Evolutionary conservation across 805 yeast genomes (phyloP).

Genomic region (Lipomyces spencermartinsiae): DNA sequence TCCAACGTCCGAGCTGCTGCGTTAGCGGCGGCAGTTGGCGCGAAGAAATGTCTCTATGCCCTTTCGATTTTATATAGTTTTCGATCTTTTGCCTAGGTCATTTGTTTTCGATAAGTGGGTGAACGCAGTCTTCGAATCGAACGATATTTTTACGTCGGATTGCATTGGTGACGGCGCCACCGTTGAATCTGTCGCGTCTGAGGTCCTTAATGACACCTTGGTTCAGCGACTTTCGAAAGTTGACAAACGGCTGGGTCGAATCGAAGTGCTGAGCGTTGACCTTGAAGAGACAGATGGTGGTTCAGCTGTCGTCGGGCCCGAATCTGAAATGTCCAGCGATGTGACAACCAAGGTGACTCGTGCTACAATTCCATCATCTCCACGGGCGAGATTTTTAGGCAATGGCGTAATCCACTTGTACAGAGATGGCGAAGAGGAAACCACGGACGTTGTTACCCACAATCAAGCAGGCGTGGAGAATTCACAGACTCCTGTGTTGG

Average conservation of each 20-base stretch:
- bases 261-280: slow-evolving; percentile 37
- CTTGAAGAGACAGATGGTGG: slow-evolving; percentile 21
- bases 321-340: slow-evolving; percentile 17
- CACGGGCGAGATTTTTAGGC: slow-evolving; percentile 70
- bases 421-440: slow-evolving; percentile 55
- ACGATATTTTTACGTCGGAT: slow-evolving; percentile 20
- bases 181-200: background rate
- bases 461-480: slow-evolving; percentile 33
- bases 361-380: slow-evolving; percentile 41
- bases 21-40: background rate
- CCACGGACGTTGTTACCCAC: slow-evolving; percentile 22
- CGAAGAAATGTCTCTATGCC: slow-evolving; percentile 20
- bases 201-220: background rate
- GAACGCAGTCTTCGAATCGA: background rate
- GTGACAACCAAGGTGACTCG: background rate
- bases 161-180: background rate
- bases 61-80: slow-evolving; percentile 22
- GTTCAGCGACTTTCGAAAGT: slow-evolving; percentile 12
- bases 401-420: slow-evolving; percentile 75
- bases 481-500: slow-evolving; percentile 58
- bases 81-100: slow-evolving; percentile 24
- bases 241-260: slow-evolving; percentile 37
- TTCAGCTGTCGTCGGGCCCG: slow-evolving; percentile 38
- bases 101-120: slow-evolving; percentile 19
- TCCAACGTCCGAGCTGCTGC: too few relatives aligned